phyloP scores from a whole-genome alignment of 139 green algal species.

The Chlorokybus atmophyticus region DNA sequence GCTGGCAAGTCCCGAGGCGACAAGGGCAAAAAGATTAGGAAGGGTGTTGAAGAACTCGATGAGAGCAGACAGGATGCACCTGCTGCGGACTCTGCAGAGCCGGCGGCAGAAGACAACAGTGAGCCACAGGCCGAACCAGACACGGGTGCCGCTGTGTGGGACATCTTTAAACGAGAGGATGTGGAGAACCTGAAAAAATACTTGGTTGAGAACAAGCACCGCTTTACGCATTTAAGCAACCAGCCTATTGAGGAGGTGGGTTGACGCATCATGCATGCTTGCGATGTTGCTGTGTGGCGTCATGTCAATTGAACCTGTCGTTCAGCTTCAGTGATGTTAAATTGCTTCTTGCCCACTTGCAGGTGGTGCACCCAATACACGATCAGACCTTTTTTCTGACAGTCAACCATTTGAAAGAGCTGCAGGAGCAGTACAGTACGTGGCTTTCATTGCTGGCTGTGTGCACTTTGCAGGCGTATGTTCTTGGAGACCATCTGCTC shows the following conservation, averaged over 20 bases:
- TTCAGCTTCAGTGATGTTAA: too few species aligned
- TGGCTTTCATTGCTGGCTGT: not conserved
- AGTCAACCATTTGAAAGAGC: constrained; percentile 15
- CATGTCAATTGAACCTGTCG: too few species aligned
- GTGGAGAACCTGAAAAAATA: constrained; percentile 20
- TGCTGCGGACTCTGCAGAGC: not conserved
- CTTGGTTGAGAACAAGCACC: too few species aligned
- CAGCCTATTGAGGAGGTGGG: too few species aligned
- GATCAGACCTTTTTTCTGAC: constrained; percentile 30
- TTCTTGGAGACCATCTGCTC: too few species aligned
- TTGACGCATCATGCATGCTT: too few species aligned
- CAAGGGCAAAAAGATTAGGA: not conserved
- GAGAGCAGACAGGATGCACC: not conserved
- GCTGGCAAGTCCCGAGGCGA: too few species aligned
- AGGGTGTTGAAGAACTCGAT: not conserved
- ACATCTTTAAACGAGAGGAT: constrained; percentile 55
- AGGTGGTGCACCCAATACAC: constrained; percentile 34
- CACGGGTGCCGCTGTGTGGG: constrained; percentile 60
- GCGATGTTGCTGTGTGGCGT: too few species aligned
- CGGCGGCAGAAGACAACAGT: not conserved
- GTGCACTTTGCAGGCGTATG: not conserved
- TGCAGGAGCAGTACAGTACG: constrained; percentile 22
- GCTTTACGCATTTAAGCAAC: too few species aligned
- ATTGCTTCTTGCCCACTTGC: too few species aligned
- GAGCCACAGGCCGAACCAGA: not conserved